These are phyloP conservation scores for Astrothelium macrocarpum DNA, from an alignment of 495 filamentous ascomycete species.

Conservation along the genomic window DNA sequence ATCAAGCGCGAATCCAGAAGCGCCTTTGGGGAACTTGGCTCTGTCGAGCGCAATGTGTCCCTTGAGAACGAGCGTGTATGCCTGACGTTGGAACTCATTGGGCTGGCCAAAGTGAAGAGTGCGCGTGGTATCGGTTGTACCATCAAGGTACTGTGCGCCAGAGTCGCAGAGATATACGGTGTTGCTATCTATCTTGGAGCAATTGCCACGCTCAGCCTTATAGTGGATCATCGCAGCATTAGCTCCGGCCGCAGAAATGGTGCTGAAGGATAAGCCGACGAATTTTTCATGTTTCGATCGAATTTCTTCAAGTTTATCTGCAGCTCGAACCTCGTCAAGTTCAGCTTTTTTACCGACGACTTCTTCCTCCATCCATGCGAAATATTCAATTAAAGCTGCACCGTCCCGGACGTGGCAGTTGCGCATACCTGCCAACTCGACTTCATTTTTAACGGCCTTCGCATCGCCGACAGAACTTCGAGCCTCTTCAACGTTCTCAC, in stretches of 20 bases:
- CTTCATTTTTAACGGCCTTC: constrained; percentile 95
- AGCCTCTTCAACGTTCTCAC: constrained; percentile 73
- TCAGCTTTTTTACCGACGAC: constrained; percentile 60
- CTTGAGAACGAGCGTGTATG: constrained; percentile 93
- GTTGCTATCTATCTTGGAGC: constrained; percentile 75
- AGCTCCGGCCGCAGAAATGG: constrained; percentile 88
- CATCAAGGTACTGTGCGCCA: constrained; percentile 88
- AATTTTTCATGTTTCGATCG: constrained; percentile 74
- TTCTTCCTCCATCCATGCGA: constrained; percentile 93
- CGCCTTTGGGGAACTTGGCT: constrained; percentile 88
- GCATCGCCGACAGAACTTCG: constrained; percentile 85
- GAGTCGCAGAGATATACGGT: constrained; percentile 95
- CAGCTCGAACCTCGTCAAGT: constrained; percentile 81
- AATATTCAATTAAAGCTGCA: constrained; percentile 83
- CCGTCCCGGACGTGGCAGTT: constrained; percentile 91
- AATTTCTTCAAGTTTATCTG: constrained; percentile 79
- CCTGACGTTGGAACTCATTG: constrained; percentile 73
- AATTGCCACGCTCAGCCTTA: constrained; percentile 75
- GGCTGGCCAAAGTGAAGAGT: constrained; percentile 89
- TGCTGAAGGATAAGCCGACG: constrained; percentile 87
- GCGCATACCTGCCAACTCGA: constrained; percentile 86
- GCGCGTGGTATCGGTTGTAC: constrained; percentile 91
- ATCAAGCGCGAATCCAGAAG: constrained; percentile 86
- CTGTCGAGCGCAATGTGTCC: constrained; percentile 88
- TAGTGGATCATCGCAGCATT: constrained; percentile 98